These are phyloP conservation scores for Trichoderma semiorbis DNA, from an alignment of 2,329 filamentous ascomycete genomes.

Conservation along the genomic window DNA sequence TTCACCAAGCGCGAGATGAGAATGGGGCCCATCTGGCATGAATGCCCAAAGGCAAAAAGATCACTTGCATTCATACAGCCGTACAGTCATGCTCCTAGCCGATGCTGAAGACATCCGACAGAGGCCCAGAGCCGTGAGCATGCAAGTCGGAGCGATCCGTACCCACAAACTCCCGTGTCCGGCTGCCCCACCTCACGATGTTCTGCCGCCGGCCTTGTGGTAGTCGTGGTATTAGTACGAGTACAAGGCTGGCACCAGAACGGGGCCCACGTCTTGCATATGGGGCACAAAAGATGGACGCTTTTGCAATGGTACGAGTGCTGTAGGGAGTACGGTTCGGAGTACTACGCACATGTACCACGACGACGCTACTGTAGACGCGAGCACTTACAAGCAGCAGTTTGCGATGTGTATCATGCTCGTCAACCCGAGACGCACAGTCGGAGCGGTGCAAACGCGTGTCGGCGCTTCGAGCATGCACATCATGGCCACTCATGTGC, in stretches of 20 bases:
- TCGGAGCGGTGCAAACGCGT: not conserved
- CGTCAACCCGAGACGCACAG: not conserved
- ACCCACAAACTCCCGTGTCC: constrained; percentile 16
- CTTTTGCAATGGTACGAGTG: not conserved
- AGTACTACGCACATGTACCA: not conserved
- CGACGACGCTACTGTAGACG: not conserved
- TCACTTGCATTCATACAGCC: not conserved
- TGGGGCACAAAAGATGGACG: not conserved
- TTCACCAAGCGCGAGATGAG: not conserved
- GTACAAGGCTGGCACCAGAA: not conserved
- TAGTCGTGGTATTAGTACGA: not conserved
- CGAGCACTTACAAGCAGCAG: not conserved
- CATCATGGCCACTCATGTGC: not conserved
- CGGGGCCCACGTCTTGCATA: not conserved
- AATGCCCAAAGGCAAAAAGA: not conserved
- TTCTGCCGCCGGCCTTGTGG: not conserved
- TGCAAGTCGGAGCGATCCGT: constrained; percentile 21
- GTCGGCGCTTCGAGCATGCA: constrained; percentile 7
- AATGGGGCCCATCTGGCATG: not conserved
- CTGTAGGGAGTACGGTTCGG: not conserved
- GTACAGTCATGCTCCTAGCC: not conserved
- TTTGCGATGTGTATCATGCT: not conserved
- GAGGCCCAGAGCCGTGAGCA: not conserved
- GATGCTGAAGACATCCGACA: constrained; percentile 15
- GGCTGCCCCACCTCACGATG: constrained; percentile 19